phyloP scores from a whole-genome alignment of 1,139 yeast species.

The Suhomyces ambrosiae region DNA sequence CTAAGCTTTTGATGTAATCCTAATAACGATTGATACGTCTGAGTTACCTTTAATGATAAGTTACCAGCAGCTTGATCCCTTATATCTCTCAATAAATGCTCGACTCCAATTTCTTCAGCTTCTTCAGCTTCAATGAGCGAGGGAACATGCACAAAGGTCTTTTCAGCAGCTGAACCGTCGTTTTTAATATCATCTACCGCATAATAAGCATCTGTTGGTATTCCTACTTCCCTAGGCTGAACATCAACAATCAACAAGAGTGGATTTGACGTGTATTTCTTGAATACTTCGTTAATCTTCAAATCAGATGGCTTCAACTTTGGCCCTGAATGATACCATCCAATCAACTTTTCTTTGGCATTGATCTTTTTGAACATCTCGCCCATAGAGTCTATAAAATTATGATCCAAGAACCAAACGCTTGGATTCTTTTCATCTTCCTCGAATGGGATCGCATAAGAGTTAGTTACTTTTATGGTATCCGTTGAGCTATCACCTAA shows the following conservation, averaged over 20 bases:
- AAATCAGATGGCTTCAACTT: conserved; percentile 85
- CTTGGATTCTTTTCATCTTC: conserved; percentile 90
- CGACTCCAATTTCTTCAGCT: conserved; percentile 99
- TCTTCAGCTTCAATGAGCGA: conserved; percentile 95
- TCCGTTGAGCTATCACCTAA: conserved; percentile 75
- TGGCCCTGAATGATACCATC: conserved; percentile 99
- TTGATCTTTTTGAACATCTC: conserved; percentile 97
- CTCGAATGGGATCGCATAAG: conserved; percentile 91
- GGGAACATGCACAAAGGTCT: conserved; percentile 91
- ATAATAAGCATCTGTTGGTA: conserved; percentile 94
- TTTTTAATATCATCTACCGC: conserved; percentile 95
- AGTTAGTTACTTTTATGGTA: conserved; percentile 66
- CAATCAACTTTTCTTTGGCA: conserved; percentile 93
- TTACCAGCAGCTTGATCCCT: conserved; percentile 97
- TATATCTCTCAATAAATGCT: conserved; percentile 89
- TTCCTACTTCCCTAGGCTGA: conserved; percentile 76
- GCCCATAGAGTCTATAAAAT: conserved; percentile 93
- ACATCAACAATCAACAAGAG: conserved; percentile 89
- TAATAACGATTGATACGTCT: conserved; percentile 83
- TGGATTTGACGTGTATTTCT: conserved; percentile 81
- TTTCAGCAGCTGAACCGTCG: conserved; percentile 93
- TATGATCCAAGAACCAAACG: conserved; percentile 98
- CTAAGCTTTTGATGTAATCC: conserved; percentile 81
- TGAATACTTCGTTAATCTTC: conserved; percentile 86
- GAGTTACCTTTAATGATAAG: conserved; percentile 81